Base-by-base conservation (phyloP, 371 early-diverging fungal species). In the Sporodiniella umbellata region DNA sequence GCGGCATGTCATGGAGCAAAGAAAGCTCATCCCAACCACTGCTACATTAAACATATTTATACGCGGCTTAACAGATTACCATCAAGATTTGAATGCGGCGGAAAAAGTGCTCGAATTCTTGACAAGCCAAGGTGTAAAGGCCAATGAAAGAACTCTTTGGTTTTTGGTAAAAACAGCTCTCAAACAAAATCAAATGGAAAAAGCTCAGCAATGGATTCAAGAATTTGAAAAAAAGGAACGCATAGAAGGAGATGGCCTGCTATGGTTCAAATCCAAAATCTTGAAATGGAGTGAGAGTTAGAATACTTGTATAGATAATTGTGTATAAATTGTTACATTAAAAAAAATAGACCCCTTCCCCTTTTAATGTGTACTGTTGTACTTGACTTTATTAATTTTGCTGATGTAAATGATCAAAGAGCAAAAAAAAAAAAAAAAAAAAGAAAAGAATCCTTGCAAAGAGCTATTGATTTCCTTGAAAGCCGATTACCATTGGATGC, bases 21-120 rank as follows among this genome's bases (percentile, higher is more conserved):
- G 55, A 15, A 42, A 54, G 4, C 15, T 75, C 7, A 53, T 42
- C 12, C 56, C 68, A 10, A 54, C 54, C 0, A 54, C 60, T 2
- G 31, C 56, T 3, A 70, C 76, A 1, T 37, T 76, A 23, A 76
- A 76, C 25, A 68, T 72, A 25, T 60, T 70, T 60, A 57, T 76
- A 7, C 62, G 70, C 28, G 76, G 72, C 0, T 50, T 69, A 7
- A 66, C 66, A 19, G 33, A 65, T 11, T 56, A 66, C 22, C 51
- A 66, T 19, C 44, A 58, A n/a, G 66, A 76, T 35, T 28, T 67
- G 10, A 48, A 28, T 12, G 60, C 59, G 1, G 72, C 76, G 1
- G 64, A 66, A 33, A 50, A 45, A 5, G 53, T 70, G 31, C 43
- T 76, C 0, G 7, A 49, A 1, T 35, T 60, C 33, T 56, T 76